Conservation (phyloP, 345 rosid species). For the Reutealis trisperma region DNA sequence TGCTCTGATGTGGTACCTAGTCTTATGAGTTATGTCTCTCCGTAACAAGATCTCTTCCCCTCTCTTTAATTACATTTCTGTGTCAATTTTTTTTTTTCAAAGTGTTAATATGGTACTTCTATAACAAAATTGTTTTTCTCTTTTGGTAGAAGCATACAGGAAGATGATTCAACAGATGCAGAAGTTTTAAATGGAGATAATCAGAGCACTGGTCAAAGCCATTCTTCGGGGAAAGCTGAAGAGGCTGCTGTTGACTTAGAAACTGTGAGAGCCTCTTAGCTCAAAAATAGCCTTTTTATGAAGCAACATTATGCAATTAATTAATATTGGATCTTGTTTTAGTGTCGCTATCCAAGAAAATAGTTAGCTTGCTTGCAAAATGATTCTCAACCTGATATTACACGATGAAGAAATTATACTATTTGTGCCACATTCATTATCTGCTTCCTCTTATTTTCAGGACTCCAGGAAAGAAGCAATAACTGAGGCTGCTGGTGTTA, state of each 20-base stretch:
- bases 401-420: slow-evolving; percentile 1
- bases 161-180: slow-evolving; percentile 51
- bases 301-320: neutral
- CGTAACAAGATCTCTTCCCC: neutral
- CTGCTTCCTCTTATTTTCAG: slow-evolving; percentile 41
- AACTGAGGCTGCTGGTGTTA: slow-evolving; percentile 42
- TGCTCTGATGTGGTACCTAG: neutral
- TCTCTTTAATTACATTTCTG: neutral
- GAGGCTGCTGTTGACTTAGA: slow-evolving; percentile 33
- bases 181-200: slow-evolving; percentile 59
- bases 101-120: slow-evolving; percentile 8
- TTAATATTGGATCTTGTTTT: neutral
- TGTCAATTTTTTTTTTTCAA: neutral
- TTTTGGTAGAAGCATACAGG: slow-evolving; percentile 57
- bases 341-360: neutral
- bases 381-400: slow-evolving; percentile 4
- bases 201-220: slow-evolving; percentile 47
- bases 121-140: neutral
- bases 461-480: slow-evolving; percentile 44
- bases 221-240: slow-evolving; percentile 50
- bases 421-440: slow-evolving; percentile 6
- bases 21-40: neutral
- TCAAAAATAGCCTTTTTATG: neutral
- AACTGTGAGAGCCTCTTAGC: slow-evolving; percentile 42
- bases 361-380: neutral